Percentiles rank a stretch among this genome's conserved stretches.
Evolutionary conservation across 2,329 filamentous ascomycete species (phyloP).

Genomic region (Aureobasidium subglaciale): DNA sequence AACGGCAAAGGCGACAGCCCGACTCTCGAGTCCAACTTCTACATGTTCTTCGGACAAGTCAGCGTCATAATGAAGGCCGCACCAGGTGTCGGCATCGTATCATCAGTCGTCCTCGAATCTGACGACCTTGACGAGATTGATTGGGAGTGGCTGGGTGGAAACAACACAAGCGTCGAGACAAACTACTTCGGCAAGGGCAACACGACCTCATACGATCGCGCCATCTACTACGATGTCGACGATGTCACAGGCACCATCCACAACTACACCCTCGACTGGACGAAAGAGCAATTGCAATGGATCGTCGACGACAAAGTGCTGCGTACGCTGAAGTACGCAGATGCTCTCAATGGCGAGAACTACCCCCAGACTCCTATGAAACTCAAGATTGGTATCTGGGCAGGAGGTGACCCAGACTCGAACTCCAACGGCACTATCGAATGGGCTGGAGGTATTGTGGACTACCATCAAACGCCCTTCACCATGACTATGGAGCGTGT

Average conservation of each 20-base stretch:
- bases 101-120: constrained; percentile 73
- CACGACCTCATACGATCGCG: constrained; percentile 59
- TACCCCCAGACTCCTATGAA: constrained; percentile 74
- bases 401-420: constrained; percentile 74
- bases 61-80: constrained; percentile 74
- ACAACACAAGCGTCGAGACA: constrained; percentile 55
- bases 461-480: constrained; percentile 30
- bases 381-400: constrained; percentile 68
- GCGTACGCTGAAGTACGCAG: constrained; percentile 50
- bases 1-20: constrained; percentile 63
- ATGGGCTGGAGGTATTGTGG: constrained; percentile 32
- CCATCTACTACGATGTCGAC: constrained; percentile 51
- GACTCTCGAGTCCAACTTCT: constrained; percentile 71
- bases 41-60: constrained; percentile 77
- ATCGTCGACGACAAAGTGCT: constrained; percentile 61
- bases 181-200: constrained; percentile 75
- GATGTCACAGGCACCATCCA: constrained; percentile 54
- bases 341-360: constrained; percentile 50
- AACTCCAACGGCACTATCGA: constrained; percentile 29
- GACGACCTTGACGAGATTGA: constrained; percentile 84
- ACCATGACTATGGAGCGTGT: constrained; percentile 30
- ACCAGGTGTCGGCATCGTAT: constrained; percentile 67
- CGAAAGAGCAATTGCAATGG: constrained; percentile 57
- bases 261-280: constrained; percentile 69
- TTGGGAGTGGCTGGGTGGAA: constrained; percentile 71